Conservation (phyloP, 2,329 filamentous ascomycete species). For the Cucurbitaria berberidis region DNA sequence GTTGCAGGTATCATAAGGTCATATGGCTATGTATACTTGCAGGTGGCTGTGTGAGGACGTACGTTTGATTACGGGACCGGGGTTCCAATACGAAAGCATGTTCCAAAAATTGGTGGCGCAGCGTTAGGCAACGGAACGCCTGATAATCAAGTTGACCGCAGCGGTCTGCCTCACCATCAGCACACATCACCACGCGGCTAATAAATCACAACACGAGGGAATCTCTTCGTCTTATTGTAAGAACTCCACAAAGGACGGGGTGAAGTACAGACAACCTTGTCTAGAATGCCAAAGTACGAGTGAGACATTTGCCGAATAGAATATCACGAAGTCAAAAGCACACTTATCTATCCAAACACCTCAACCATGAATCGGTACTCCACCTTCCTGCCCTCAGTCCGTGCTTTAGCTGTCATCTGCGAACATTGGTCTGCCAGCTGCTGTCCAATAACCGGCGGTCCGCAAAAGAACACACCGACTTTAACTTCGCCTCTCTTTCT, state of each 20-base stretch:
- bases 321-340: too few species aligned
- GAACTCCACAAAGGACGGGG: background rate
- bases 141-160: background rate
- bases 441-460: slow-evolving; percentile 61
- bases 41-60: background rate
- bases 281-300: background rate
- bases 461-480: slow-evolving; percentile 65
- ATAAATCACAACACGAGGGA: background rate
- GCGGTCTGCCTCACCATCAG: background rate
- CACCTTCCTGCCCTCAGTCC: slow-evolving; percentile 59
- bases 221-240: background rate
- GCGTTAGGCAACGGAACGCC: background rate
- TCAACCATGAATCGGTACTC: slow-evolving; percentile 66
- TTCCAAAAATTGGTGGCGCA: background rate
- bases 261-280: background rate
- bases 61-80: background rate
- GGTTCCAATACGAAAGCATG: background rate
- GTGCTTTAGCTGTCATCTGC: slow-evolving; percentile 57
- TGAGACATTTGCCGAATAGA: too few species aligned
- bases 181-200: background rate
- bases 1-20: background rate
- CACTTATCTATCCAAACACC: slow-evolving; percentile 55
- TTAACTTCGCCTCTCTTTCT: slow-evolving; percentile 47
- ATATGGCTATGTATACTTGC: background rate
- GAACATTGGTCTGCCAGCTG: slow-evolving; percentile 62